phyloP scores from a whole-genome alignment of 75 land plant species.

The Azolla pinnata region DNA sequence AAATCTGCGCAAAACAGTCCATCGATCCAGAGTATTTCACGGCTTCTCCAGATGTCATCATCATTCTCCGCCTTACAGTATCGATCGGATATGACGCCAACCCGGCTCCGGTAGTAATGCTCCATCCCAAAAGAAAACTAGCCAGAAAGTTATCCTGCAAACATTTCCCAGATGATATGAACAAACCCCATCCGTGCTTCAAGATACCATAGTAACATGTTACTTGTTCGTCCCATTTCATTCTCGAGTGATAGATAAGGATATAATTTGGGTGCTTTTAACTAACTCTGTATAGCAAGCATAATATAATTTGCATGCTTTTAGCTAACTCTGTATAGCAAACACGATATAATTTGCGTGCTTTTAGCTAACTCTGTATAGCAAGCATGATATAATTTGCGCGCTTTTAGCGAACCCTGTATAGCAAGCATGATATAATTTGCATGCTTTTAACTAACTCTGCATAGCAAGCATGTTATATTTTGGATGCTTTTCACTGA shows the following conservation, averaged over 20 bases:
- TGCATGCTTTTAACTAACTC: neutral
- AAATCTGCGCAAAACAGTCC: constrained; percentile 24
- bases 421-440: too few relatives aligned
- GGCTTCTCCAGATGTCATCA: constrained; percentile 42
- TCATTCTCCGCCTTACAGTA: constrained; percentile 33
- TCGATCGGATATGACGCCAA: constrained; percentile 35
- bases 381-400: neutral
- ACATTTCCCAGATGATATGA: neutral
- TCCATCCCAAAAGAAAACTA: constrained; percentile 31
- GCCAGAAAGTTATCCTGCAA: constrained; percentile 28
- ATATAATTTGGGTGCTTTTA: neutral
- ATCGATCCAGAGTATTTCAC: constrained; percentile 30
- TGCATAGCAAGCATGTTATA: neutral
- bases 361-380: too few relatives aligned
- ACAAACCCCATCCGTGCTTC: too few relatives aligned
- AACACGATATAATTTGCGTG: neutral
- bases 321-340: neutral
- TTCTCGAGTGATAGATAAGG: too few relatives aligned
- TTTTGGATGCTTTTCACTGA: too few relatives aligned
- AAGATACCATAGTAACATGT: too few relatives aligned
- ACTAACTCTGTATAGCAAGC: neutral
- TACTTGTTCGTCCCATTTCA: too few relatives aligned
- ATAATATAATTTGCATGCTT: neutral
- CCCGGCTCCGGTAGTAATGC: constrained; percentile 29
- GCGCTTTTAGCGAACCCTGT: neutral